Conservation (phyloP, 176 grass and related monocot genomes). For the Lolium perenne region DNA sequence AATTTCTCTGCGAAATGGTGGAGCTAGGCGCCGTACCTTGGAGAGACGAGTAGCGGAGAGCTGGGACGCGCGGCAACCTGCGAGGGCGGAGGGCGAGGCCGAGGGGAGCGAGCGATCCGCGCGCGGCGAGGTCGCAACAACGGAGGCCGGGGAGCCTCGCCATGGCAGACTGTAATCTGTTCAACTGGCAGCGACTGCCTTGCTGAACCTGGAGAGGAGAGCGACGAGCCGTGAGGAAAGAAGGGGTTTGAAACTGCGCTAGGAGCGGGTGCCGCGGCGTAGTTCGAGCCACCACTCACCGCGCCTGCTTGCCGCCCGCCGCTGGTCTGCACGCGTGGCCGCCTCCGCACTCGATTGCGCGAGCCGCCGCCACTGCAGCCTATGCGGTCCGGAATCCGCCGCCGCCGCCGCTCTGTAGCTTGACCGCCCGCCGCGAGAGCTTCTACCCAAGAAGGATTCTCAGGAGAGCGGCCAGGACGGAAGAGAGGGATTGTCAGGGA, state of each 20-base stretch:
- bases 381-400: background rate
- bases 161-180: constrained; percentile 37
- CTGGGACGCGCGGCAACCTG: background rate
- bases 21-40: constrained; percentile 27
- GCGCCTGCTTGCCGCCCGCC: too few species aligned
- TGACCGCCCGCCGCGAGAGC: background rate
- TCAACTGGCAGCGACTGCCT: background rate
- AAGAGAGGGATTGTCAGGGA: background rate
- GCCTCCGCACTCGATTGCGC: constrained; percentile 2
- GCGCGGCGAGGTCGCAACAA: constrained; percentile 29
- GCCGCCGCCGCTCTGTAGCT: background rate
- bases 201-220: background rate
- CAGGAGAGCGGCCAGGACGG: constrained; percentile 4
- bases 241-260: background rate
- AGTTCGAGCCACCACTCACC: too few species aligned
- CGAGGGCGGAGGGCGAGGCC: constrained; percentile 19
- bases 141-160: constrained; percentile 43
- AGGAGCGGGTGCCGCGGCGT: background rate
- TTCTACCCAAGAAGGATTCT: background rate
- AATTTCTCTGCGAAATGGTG: background rate
- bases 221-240: background rate
- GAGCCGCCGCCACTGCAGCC: background rate
- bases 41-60: constrained; percentile 56
- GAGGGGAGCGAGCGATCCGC: constrained; percentile 16
- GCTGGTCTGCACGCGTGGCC: background rate